phyloP scores from a whole-genome alignment of 371 early-diverging fungal species.

The Saksenaea vasiformis region DNA sequence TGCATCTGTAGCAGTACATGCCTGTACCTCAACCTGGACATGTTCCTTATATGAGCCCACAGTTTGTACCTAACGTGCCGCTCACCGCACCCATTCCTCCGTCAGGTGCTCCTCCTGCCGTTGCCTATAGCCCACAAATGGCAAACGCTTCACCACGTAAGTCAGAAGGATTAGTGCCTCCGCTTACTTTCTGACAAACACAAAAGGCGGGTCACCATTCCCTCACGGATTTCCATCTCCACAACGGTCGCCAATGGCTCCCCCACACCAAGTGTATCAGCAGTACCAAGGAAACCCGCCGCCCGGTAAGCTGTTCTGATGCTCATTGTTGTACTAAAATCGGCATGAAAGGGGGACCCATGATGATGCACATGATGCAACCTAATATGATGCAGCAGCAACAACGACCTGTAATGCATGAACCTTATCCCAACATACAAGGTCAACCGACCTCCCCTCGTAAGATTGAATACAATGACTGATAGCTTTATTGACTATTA shows the following conservation, averaged over 20 bases:
- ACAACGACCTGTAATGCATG: constrained; percentile 5
- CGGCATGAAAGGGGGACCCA: constrained; percentile 30
- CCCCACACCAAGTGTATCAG: constrained; percentile 49
- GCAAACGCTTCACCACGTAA: constrained; percentile 46
- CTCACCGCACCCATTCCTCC: constrained; percentile 41
- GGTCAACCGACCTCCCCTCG: neutral
- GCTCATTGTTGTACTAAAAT: neutral
- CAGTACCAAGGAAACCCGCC: constrained; percentile 51
- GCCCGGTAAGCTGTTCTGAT: constrained; percentile 21
- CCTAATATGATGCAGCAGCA: constrained; percentile 21
- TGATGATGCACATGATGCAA: constrained; percentile 59
- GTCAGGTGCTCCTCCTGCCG: constrained; percentile 33
- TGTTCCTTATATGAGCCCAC: constrained; percentile 50
- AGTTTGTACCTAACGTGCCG: constrained; percentile 47
- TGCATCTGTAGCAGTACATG: constrained; percentile 26
- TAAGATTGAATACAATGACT: neutral
- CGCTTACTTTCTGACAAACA: neutral
- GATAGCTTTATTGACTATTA: neutral
- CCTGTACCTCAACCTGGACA: constrained; percentile 40
- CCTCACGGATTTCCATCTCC: constrained; percentile 53
- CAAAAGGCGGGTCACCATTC: constrained; percentile 48
- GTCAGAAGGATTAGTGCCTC: neutral
- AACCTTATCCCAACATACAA: neutral
- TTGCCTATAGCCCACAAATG: constrained; percentile 51
- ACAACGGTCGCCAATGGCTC: constrained; percentile 54